Evolutionary conservation across 768 basidiomycete species (phyloP).

Genomic region (Suillus brevipes): DNA sequence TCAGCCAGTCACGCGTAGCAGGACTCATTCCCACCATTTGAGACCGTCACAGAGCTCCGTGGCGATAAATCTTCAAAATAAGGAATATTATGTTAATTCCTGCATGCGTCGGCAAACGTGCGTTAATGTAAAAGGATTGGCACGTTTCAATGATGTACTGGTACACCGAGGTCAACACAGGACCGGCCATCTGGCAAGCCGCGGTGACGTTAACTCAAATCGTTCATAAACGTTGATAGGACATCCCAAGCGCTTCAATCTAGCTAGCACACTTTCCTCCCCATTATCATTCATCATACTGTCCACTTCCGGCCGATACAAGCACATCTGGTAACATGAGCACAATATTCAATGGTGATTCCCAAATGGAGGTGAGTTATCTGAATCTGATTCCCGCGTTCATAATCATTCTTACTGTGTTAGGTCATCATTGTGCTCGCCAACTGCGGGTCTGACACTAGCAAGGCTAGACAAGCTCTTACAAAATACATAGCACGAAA

Average conservation of each 20-base stretch:
- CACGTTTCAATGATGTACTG: neutral
- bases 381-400: neutral
- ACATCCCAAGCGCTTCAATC: neutral
- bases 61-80: neutral
- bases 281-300: neutral
- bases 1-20: neutral
- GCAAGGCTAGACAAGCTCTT: slow-evolving; percentile 26
- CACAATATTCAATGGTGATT: slow-evolving; percentile 27
- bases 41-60: neutral
- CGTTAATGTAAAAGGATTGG: neutral
- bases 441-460: slow-evolving; percentile 32
- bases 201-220: neutral
- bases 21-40: neutral
- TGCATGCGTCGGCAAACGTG: neutral
- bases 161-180: neutral
- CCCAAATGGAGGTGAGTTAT: slow-evolving; percentile 29
- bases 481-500: slow-evolving; percentile 32
- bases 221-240: neutral
- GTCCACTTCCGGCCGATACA: neutral
- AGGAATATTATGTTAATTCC: neutral
- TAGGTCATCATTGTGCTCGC: slow-evolving; percentile 35
- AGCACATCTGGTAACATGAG: neutral
- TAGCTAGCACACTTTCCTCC: neutral
- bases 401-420: neutral
- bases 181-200: neutral